Evolutionary conservation across 2,329 filamentous ascomycete genomes (phyloP).

Genomic region (Trichoderma semiorbis): DNA sequence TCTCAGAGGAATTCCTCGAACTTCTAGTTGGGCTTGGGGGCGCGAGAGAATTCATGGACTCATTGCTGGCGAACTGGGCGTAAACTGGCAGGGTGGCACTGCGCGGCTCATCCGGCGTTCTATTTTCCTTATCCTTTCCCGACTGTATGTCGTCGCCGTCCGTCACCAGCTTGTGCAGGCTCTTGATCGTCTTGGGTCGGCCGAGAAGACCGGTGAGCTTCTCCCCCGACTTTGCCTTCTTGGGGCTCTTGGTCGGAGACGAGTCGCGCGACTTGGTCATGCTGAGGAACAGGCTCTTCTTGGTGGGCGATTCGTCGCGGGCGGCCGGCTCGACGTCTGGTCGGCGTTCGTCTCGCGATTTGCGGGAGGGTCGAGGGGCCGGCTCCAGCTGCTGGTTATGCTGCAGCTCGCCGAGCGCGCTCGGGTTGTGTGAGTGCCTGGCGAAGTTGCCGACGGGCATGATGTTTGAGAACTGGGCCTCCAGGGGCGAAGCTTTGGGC

Average conservation of each 20-base stretch:
- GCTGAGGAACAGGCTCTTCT: conserved; percentile 28
- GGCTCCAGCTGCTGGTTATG: conserved; percentile 48
- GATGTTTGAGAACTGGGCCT: conserved; percentile 25
- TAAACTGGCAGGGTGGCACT: conserved; percentile 67
- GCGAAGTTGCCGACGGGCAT: conserved; percentile 35
- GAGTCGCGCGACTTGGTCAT: conserved; percentile 42
- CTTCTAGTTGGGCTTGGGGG: conserved; percentile 16
- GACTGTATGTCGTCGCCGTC: conserved; percentile 48
- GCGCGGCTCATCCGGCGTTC: conserved; percentile 48
- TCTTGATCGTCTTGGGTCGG: conserved; percentile 70
- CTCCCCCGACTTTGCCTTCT: conserved; percentile 74
- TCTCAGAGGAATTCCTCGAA: conserved; percentile 6
- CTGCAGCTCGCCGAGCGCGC: conserved; percentile 55
- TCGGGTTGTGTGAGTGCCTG: conserved; percentile 36
- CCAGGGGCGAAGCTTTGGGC: conserved; percentile 21
- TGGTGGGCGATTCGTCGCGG: conserved; percentile 43
- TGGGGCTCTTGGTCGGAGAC: conserved; percentile 59
- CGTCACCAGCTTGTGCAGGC: conserved; percentile 52
- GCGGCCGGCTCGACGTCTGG: conserved; percentile 28
- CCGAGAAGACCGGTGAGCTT: conserved; percentile 76
- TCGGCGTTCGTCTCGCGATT: conserved; percentile 32
- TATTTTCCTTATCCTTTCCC: conserved; percentile 77
- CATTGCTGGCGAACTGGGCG: conserved; percentile 60
- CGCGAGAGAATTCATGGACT: conserved; percentile 21
- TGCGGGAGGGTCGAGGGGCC: conserved; percentile 36